Conservation (phyloP, 2,329 filamentous ascomycete species). For the Aspergillus neoniger region DNA sequence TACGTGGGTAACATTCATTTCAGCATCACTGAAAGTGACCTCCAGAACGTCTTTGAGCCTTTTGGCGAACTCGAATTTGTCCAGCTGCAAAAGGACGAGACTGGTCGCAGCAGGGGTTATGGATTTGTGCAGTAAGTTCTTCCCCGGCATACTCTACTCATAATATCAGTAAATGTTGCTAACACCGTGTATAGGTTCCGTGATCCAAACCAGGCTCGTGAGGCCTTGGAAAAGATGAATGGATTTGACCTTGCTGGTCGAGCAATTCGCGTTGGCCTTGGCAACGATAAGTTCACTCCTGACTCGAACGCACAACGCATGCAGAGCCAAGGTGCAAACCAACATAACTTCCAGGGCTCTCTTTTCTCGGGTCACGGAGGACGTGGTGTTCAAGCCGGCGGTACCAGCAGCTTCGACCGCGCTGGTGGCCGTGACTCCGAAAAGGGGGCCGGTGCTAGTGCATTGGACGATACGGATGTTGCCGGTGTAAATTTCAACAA, state of each 20-base stretch:
- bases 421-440: slow-evolving; percentile 85
- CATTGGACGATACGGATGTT: slow-evolving; percentile 95
- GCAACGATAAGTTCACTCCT: slow-evolving; percentile 99
- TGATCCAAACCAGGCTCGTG: slow-evolving; percentile 85
- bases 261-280: slow-evolving; percentile 96
- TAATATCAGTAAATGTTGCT: not conserved
- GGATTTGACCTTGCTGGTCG: slow-evolving; percentile 97
- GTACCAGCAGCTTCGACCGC: slow-evolving; percentile 77
- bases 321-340: slow-evolving; percentile 69
- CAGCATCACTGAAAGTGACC: slow-evolving; percentile 94
- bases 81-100: slow-evolving; percentile 94
- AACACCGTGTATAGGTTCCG: slow-evolving; percentile 64
- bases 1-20: slow-evolving; percentile 99
- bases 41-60: slow-evolving; percentile 94
- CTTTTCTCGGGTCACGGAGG: slow-evolving; percentile 88
- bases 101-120: slow-evolving; percentile 86
- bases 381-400: slow-evolving; percentile 78
- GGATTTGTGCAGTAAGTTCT: slow-evolving; percentile 92
- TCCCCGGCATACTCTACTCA: not conserved
- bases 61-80: slow-evolving; percentile 98
- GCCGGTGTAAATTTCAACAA: slow-evolving; percentile 99
- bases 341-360: slow-evolving; percentile 78
- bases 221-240: slow-evolving; percentile 98
- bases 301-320: slow-evolving; percentile 95
- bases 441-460: slow-evolving; percentile 85